Evolutionary conservation across 2,329 filamentous ascomycete species (phyloP).

Genomic region (Cladosporium sp.): DNA sequence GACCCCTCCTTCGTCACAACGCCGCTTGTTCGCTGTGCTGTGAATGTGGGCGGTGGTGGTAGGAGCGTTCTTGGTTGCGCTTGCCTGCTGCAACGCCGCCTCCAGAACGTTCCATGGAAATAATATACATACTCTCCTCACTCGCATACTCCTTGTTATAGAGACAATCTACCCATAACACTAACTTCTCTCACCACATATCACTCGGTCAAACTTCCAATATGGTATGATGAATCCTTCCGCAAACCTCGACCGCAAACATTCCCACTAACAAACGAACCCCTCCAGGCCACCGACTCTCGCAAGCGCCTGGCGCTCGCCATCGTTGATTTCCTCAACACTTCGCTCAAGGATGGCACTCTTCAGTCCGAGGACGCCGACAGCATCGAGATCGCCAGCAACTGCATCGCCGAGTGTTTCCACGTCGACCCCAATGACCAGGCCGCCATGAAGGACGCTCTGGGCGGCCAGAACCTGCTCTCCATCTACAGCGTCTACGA

Average conservation of each 20-base stretch:
- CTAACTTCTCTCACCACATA: background rate
- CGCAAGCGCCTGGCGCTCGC: constrained; percentile 93
- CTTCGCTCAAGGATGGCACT: constrained; percentile 83
- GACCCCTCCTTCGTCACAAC: constrained; percentile 2
- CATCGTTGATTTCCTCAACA: constrained; percentile 91
- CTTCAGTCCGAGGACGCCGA: constrained; percentile 86
- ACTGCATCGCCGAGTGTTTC: constrained; percentile 94
- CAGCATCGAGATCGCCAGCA: constrained; percentile 88
- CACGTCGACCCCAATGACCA: constrained; percentile 84
- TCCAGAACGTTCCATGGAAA: constrained; percentile 7
- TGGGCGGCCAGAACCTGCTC: constrained; percentile 83
- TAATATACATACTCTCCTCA: background rate
- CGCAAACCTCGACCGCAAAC: background rate
- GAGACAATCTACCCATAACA: background rate
- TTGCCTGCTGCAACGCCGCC: background rate
- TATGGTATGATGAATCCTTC: background rate
- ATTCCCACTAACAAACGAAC: constrained; percentile 20
- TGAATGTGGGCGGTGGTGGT: background rate
- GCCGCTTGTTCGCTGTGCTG: background rate
- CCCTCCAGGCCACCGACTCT: constrained; percentile 47
- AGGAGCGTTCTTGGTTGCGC: background rate
- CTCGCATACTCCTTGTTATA: background rate
- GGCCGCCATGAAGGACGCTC: constrained; percentile 70
- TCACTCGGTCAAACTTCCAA: background rate
- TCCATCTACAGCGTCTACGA: constrained; percentile 96